phyloP scores from a whole-genome alignment of 176 grass and related monocot genomes.

The Triticum urartu region DNA sequence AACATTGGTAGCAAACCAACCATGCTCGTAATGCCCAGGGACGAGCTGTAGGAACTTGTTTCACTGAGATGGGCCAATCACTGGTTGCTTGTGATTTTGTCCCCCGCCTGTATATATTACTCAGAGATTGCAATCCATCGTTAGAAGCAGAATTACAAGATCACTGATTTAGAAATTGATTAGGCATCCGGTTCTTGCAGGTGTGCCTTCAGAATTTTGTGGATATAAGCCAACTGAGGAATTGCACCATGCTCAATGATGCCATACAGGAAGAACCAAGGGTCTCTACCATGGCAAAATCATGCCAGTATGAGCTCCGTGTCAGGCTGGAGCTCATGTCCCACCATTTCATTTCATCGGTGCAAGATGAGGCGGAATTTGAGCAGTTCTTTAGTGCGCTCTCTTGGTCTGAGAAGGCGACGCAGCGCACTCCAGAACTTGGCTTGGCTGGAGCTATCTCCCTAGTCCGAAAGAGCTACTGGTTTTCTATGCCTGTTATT shows the following conservation, averaged over 20 bases:
- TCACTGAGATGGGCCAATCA: not conserved
- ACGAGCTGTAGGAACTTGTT: not conserved
- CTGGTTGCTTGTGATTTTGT: not conserved
- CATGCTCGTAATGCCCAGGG: not conserved
- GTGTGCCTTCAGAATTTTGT: slow-evolving; percentile 20
- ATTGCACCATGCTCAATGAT: not conserved
- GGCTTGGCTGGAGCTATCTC: not conserved
- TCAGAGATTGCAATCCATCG: no score
- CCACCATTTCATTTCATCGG: slow-evolving; percentile 38
- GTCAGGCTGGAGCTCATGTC: slow-evolving; percentile 25
- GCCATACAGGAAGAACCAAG: not conserved
- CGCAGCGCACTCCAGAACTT: slow-evolving; percentile 12
- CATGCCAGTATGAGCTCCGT: not conserved
- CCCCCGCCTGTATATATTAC: no score
- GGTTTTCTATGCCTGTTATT: not conserved
- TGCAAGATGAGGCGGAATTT: slow-evolving; percentile 10
- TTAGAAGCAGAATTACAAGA: no score
- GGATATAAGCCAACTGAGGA: not conserved
- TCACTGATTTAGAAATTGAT: not conserved
- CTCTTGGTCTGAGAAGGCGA: slow-evolving; percentile 6
- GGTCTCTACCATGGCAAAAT: not conserved
- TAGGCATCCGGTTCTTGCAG: slow-evolving; percentile 7
- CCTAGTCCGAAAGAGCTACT: not conserved
- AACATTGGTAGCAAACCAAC: no score
- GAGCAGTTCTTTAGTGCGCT: slow-evolving; percentile 13